Conservation (phyloP, 2,329 filamentous ascomycete genomes). For the Sclerotinia borealis region DNA sequence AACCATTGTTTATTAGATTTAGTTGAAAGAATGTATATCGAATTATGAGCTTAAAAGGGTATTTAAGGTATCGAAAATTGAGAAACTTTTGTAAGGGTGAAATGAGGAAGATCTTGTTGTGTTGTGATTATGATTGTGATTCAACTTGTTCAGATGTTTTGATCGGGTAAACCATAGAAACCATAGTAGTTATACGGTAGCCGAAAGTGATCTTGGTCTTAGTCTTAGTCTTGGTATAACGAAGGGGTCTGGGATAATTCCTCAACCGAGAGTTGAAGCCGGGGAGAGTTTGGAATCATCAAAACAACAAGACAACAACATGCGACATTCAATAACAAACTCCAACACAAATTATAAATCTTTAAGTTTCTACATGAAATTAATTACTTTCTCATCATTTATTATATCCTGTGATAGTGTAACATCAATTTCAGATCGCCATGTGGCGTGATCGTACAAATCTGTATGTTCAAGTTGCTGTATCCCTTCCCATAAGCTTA, state of each 20-base stretch:
- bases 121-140: slow-evolving; percentile 2
- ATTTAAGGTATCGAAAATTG: background rate
- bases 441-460: slow-evolving; percentile 99
- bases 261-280: slow-evolving; percentile 9
- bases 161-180: background rate
- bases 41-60: background rate
- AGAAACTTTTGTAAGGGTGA: background rate
- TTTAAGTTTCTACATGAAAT: slow-evolving; percentile 5
- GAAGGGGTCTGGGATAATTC: background rate
- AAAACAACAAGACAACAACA: slow-evolving; percentile 11
- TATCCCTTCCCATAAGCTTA: background rate
- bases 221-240: no score
- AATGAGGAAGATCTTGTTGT: background rate
- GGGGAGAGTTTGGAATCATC: slow-evolving; percentile 1
- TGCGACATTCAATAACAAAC: slow-evolving; percentile 9
- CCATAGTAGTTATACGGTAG: slow-evolving; percentile 7
- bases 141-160: slow-evolving; percentile 3
- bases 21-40: background rate
- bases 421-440: slow-evolving; percentile 40
- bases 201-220: background rate
- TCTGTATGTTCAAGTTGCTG: slow-evolving; percentile 55
- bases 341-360: background rate
- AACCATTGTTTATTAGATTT: background rate
- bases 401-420: slow-evolving; percentile 6
- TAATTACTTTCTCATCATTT: no score